Conservation (phyloP, 2,329 filamentous ascomycete species). For the Monilinia vaccinii-corymbosi region DNA sequence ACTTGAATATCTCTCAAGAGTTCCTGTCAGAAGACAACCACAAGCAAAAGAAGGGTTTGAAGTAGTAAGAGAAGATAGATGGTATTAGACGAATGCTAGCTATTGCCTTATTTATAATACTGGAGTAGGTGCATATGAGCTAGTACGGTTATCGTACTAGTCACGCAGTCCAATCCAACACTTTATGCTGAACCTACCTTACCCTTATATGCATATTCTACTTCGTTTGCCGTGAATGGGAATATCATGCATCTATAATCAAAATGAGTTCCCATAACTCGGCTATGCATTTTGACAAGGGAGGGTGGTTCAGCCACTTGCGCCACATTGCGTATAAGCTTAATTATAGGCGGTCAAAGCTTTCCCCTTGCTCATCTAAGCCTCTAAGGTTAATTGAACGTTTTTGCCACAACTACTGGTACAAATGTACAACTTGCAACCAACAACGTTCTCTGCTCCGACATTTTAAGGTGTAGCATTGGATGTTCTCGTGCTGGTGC, state of each 20-base stretch:
- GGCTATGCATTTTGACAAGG: background rate
- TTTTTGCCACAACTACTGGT: background rate
- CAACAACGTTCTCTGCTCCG: background rate
- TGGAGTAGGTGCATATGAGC: too few species aligned
- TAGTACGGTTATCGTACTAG: too few species aligned
- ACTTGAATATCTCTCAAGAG: background rate
- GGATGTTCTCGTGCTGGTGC: background rate
- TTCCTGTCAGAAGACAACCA: background rate
- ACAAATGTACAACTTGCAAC: background rate
- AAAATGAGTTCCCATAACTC: background rate
- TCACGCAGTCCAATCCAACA: background rate
- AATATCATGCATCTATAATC: background rate
- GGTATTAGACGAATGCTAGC: too few species aligned
- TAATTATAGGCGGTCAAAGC: background rate
- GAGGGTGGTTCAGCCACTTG: background rate
- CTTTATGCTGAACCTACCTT: background rate
- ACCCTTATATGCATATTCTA: background rate
- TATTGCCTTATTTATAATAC: too few species aligned
- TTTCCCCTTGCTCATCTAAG: background rate
- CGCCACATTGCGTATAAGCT: constrained; percentile 5
- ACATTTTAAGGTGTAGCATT: background rate
- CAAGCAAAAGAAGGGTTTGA: too few species aligned
- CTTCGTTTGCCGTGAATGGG: background rate
- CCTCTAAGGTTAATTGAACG: background rate
- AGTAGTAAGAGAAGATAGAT: too few species aligned